These are phyloP conservation scores for Erythrophleum ivorense DNA, from an alignment of 331 rosid genomes.

Conservation along the genomic window DNA sequence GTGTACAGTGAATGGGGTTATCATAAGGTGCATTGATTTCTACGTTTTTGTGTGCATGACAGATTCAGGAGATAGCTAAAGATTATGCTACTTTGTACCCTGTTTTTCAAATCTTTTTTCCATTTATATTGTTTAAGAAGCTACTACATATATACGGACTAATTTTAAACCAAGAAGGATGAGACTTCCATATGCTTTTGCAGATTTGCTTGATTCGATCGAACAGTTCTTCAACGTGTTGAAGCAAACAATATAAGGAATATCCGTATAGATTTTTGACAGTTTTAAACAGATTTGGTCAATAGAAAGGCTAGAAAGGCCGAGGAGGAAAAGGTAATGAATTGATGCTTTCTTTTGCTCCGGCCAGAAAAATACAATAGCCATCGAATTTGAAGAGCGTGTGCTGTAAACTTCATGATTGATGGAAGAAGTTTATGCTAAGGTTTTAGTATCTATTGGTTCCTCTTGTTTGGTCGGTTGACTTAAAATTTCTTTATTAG, in stretches of 20 bases:
- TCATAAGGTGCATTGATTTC: constrained; percentile 13
- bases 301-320: constrained; percentile 27
- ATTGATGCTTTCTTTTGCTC: constrained; percentile 37
- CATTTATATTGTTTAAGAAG: constrained; percentile 21
- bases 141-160: constrained; percentile 12
- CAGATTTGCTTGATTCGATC: constrained; percentile 32
- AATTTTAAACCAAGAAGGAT: constrained; percentile 25
- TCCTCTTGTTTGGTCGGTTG: constrained; percentile 48
- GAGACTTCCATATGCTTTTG: constrained; percentile 29
- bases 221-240: constrained; percentile 20
- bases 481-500: constrained; percentile 22
- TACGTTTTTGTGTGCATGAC: constrained; percentile 29
- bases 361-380: constrained; percentile 29
- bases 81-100: neutral
- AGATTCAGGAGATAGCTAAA: constrained; percentile 9
- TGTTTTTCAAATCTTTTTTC: constrained; percentile 27
- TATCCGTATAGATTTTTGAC: constrained; percentile 33
- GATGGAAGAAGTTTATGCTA: constrained; percentile 33
- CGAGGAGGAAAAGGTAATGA: neutral
- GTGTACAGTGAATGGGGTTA: neutral
- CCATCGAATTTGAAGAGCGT: constrained; percentile 37
- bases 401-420: constrained; percentile 43
- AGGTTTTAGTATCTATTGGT: constrained; percentile 34
- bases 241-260: constrained; percentile 24
- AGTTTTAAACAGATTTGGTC: constrained; percentile 38